These are phyloP conservation scores for Aspergillus unguis DNA, from an alignment of 2,329 filamentous ascomycete species.

Conservation along the genomic window DNA sequence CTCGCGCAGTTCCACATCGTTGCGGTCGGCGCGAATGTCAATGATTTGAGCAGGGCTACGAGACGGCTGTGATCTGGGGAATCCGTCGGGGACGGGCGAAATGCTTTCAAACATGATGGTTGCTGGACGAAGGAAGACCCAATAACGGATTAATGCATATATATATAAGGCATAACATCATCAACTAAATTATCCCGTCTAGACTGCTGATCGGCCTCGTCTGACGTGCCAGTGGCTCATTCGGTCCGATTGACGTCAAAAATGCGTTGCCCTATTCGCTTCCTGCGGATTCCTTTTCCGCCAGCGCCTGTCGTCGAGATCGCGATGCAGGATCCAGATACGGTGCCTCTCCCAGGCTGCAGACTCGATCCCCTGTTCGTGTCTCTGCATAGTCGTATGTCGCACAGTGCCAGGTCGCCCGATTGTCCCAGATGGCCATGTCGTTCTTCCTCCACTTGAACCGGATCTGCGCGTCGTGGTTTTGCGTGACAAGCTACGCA, in stretches of 20 bases:
- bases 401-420: constrained; percentile 45
- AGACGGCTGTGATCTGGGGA: background rate
- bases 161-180: background rate
- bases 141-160: background rate
- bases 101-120: constrained; percentile 3
- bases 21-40: constrained; percentile 11
- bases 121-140: background rate
- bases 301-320: constrained; percentile 39
- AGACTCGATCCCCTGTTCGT: constrained; percentile 48
- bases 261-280: no score
- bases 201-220: no score
- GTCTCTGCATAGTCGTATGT: constrained; percentile 34
- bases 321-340: constrained; percentile 46
- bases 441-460: constrained; percentile 51
- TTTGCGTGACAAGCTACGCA: constrained; percentile 38
- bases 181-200: no score
- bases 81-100: background rate
- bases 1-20: constrained; percentile 5
- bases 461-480: constrained; percentile 51
- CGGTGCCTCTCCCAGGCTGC: constrained; percentile 52
- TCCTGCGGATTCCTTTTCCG: background rate
- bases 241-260: background rate
- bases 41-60: constrained; percentile 6
- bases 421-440: constrained; percentile 30
- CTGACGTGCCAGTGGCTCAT: background rate